These are phyloP conservation scores for Zizania palustris DNA, from an alignment of 202 grass and related monocot genomes.

Conservation along the genomic window DNA sequence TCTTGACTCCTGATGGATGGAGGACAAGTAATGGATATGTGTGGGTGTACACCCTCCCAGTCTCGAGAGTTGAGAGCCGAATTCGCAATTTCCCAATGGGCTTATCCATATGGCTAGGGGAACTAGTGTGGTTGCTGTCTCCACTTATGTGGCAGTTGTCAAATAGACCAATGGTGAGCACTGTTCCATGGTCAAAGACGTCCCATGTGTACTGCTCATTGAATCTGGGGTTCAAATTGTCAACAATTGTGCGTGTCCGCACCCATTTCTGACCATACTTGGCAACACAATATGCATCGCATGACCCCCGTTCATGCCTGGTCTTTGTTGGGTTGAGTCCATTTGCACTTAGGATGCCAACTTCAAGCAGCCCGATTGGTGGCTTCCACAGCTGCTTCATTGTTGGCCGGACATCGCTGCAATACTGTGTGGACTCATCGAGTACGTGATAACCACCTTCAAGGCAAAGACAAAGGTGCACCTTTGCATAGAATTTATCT, in stretches of 20 bases:
- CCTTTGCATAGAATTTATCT: constrained; percentile 85
- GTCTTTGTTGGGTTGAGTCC: constrained; percentile 78
- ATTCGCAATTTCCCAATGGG: constrained; percentile 80
- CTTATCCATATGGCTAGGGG: constrained; percentile 51
- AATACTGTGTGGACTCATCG: constrained; percentile 81
- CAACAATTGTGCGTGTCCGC: constrained; percentile 83
- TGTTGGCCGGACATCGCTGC: constrained; percentile 86
- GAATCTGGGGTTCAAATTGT: constrained; percentile 65
- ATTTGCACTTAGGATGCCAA: constrained; percentile 78
- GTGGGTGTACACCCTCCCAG: constrained; percentile 76
- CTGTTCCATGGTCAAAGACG: constrained; percentile 86
- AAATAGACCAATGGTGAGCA: constrained; percentile 89
- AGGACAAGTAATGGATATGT: constrained; percentile 83
- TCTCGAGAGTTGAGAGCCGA: constrained; percentile 88
- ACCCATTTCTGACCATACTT: constrained; percentile 99
- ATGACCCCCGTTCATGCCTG: constrained; percentile 57
- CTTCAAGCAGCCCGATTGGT: constrained; percentile 82
- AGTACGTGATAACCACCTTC: constrained; percentile 95
- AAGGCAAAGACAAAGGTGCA: constrained; percentile 56
- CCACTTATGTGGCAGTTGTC: constrained; percentile 72
- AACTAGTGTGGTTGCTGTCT: constrained; percentile 20
- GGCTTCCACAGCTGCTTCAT: constrained; percentile 90
- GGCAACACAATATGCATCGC: constrained; percentile 95
- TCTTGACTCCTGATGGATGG: constrained; percentile 78
- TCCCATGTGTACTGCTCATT: constrained; percentile 98